Percentiles rank a stretch among this genome's conserved stretches.
phyloP scores from a whole-genome alignment of 495 filamentous ascomycete genomes.

The Polyplosphaeria fusca region DNA sequence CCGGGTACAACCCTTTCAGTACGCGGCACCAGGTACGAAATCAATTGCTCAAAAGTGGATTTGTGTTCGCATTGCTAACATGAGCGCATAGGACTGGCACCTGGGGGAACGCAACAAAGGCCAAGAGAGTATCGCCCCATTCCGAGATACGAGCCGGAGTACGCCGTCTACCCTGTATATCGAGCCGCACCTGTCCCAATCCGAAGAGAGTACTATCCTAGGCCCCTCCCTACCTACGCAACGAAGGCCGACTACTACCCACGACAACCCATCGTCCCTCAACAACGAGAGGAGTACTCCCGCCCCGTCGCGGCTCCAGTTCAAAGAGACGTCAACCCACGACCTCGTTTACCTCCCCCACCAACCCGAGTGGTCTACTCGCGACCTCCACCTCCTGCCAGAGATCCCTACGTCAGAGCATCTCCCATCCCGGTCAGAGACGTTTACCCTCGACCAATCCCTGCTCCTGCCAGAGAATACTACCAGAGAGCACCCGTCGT shows the following conservation, averaged over 20 bases:
- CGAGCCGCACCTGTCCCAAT: neutral
- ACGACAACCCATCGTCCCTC: neutral
- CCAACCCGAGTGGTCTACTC: slow-evolving; percentile 1
- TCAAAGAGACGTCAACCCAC: slow-evolving; percentile 3
- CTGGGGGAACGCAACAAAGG: slow-evolving; percentile 25
- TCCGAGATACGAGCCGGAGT: neutral
- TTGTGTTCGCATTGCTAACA: too few species aligned
- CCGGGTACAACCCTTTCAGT: slow-evolving; percentile 11
- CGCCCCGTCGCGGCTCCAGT: neutral
- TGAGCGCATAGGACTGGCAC: slow-evolving; percentile 9
- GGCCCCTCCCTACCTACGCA: neutral
- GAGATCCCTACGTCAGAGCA: slow-evolving; percentile 10
- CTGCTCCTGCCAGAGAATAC: neutral
- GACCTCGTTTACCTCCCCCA: neutral
- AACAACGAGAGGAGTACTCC: neutral
- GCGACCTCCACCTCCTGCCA: neutral
- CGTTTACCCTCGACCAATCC: neutral
- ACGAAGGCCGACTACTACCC: slow-evolving; percentile 17
- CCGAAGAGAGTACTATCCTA: slow-evolving; percentile 12
- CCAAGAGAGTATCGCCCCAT: slow-evolving; percentile 7
- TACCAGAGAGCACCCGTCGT: neutral
- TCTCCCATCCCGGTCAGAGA: neutral
- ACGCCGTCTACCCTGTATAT: neutral
- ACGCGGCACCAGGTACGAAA: slow-evolving; percentile 16
- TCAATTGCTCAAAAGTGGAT: too few species aligned